A percentile compares a stretch with the other conserved stretches of the same genome.
phyloP scores from a whole-genome alignment of 116 monocot genomes.

The Cymodocea nodosa region DNA sequence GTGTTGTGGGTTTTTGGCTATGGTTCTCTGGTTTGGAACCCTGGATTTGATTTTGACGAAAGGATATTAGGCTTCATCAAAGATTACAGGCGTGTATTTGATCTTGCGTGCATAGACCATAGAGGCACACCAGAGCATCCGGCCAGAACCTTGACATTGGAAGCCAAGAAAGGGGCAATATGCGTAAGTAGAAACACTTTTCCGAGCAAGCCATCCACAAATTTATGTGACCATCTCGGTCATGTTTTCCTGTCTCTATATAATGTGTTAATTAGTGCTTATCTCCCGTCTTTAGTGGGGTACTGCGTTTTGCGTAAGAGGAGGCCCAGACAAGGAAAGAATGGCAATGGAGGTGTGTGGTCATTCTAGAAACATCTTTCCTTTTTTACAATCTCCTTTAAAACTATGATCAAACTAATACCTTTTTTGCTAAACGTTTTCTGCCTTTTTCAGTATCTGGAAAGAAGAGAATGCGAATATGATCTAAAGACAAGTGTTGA shows the following conservation, averaged over 20 bases:
- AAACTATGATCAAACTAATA: too few relatives aligned
- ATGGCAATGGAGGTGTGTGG: slow-evolving; percentile 55
- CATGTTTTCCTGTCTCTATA: too few relatives aligned
- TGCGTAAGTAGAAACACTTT: slow-evolving; percentile 43
- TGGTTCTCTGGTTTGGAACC: slow-evolving; percentile 89
- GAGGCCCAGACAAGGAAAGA: slow-evolving; percentile 53
- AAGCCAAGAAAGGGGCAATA: slow-evolving; percentile 54
- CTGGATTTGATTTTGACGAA: slow-evolving; percentile 87
- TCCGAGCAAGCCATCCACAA: neutral
- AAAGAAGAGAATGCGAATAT: slow-evolving; percentile 94
- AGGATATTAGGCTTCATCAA: slow-evolving; percentile 74
- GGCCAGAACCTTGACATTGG: slow-evolving; percentile 88
- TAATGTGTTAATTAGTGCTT: too few relatives aligned
- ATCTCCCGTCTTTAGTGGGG: slow-evolving; percentile 25
- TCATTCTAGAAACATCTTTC: neutral
- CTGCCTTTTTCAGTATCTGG: slow-evolving; percentile 51
- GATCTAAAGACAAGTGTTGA: slow-evolving; percentile 55
- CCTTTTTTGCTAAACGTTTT: too few relatives aligned
- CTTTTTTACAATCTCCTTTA: neutral
- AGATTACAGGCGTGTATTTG: slow-evolving; percentile 73
- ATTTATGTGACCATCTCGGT: too few relatives aligned
- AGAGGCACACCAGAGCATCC: slow-evolving; percentile 90
- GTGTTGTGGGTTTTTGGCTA: slow-evolving; percentile 92
- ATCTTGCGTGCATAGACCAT: slow-evolving; percentile 95
- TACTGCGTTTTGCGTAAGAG: slow-evolving; percentile 73